phyloP scores from a whole-genome alignment of 495 filamentous ascomycete genomes.

The Trichocladium uniseriatum region DNA sequence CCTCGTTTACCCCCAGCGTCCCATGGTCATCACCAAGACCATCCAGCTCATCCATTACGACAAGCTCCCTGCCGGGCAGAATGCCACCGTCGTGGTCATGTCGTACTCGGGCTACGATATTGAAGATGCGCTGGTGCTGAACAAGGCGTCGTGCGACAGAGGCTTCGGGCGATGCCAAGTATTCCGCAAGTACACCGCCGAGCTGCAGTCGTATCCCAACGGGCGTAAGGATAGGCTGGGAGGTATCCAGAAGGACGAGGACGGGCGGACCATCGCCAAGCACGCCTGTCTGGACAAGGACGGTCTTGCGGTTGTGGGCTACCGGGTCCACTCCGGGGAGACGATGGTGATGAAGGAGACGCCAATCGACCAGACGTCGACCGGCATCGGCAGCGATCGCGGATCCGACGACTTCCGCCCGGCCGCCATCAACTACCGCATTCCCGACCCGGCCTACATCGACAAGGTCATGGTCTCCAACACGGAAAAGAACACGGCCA shows the following conservation, averaged over 20 bases:
- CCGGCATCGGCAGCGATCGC: slow-evolving; percentile 54
- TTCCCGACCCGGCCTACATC: slow-evolving; percentile 75
- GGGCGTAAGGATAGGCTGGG: slow-evolving; percentile 65
- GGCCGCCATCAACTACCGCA: slow-evolving; percentile 68
- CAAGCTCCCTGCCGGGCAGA: slow-evolving; percentile 92
- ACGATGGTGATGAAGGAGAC: slow-evolving; percentile 81
- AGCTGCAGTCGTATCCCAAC: slow-evolving; percentile 73
- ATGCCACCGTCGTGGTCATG: slow-evolving; percentile 96
- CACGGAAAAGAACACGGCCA: slow-evolving; percentile 67
- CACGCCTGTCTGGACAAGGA: slow-evolving; percentile 66
- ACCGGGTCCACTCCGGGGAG: slow-evolving; percentile 60
- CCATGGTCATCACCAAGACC: slow-evolving; percentile 91
- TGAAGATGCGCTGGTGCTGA: slow-evolving; percentile 93
- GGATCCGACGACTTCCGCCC: slow-evolving; percentile 55
- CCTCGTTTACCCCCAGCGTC: slow-evolving; percentile 95
- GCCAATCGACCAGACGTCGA: slow-evolving; percentile 60
- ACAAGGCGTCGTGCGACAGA: slow-evolving; percentile 87
- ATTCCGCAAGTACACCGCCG: slow-evolving; percentile 74
- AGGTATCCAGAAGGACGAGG: slow-evolving; percentile 49
- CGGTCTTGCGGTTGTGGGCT: slow-evolving; percentile 76
- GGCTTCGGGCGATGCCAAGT: slow-evolving; percentile 96
- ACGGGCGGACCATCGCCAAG: slow-evolving; percentile 51
- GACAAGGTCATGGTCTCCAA: slow-evolving; percentile 88
- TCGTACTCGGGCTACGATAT: slow-evolving; percentile 99
- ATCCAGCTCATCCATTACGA: slow-evolving; percentile 97